Base-by-base conservation (phyloP, 1,284 basidiomycete genomes). In the Hemileia vastatrix region DNA sequence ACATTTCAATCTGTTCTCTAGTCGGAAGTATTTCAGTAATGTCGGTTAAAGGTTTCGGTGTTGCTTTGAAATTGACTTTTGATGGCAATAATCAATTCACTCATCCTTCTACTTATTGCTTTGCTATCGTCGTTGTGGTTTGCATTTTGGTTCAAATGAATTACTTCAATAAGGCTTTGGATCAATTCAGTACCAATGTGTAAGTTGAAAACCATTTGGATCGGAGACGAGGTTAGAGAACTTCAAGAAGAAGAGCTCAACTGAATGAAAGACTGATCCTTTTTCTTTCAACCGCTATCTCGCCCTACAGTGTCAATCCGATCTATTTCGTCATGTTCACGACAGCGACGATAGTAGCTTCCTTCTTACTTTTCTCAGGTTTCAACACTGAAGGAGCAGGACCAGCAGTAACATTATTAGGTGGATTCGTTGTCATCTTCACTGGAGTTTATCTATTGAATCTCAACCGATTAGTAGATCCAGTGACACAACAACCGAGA, bases 321-420 rank as follows among this genome's bases (percentile, higher is more conserved):
- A 88, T 95, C 81, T 98, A 97, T 79, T 97, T 93, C 74, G 94
- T 97, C 76, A 87, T 90, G 77, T 98, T 98, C 79, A 92, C 91
- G 18, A 90, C 90, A 1, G 87, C 87, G 9, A 97, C 94, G 32
- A 88, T 96, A 71, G 81, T 94, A 58, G 92, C 94, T 0, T 95
- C 91, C 57, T 84, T 95, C 67, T 91, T 97, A 68, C 83, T 97
- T 66, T 97, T 97, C 82, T 88, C 90, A 79, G 94, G 94, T 1
- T 90, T 97, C 81, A 93, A 96, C 79, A 96, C 91, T 2, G 83
- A 85, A n/a, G 85, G 85, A 65, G 85, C 84, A 3, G 83, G 83
- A 33, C 87, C 90, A 76, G 88, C 88, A 32, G 73, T 91, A 47
- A 91, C 90, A 1, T 83, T 95, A 47, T 79, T 95, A 57, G 83